Percentiles rank a stretch among this genome's conserved stretches.
phyloP scores from a whole-genome alignment of 169 alveolate genomes.

The Plasmodium blacklocki region DNA sequence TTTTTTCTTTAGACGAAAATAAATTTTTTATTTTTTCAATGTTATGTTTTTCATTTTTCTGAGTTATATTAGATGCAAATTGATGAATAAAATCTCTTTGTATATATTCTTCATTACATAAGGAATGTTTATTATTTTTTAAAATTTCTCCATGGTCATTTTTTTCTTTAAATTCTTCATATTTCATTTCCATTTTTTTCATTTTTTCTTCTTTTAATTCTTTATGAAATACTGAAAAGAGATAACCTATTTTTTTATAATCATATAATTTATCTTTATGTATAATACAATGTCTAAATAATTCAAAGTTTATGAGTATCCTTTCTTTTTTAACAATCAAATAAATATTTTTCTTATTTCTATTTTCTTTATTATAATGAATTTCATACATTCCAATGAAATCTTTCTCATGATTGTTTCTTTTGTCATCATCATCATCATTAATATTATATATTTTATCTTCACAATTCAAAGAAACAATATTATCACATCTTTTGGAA shows the following conservation, averaged over 20 bases:
- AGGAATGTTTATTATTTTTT: background rate
- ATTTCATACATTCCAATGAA: constrained; percentile 18
- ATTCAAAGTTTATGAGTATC: constrained; percentile 28
- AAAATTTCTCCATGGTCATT: background rate
- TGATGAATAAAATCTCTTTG: constrained; percentile 12
- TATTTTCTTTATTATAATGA: background rate
- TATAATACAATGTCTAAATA: constrained; percentile 10
- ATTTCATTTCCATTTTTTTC: background rate
- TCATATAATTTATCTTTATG: constrained; percentile 51
- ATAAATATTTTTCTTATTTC: constrained; percentile 1
- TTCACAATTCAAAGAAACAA: no score
- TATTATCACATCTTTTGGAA: background rate
- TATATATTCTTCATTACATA: background rate
- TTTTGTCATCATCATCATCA: background rate
- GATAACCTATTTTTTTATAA: constrained; percentile 15
- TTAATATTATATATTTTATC: no score
- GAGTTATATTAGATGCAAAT: constrained; percentile 2
- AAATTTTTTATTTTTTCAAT: constrained; percentile 38
- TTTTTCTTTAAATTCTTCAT: background rate
- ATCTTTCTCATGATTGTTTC: background rate
- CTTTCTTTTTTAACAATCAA: constrained; percentile 43
- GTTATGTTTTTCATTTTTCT: background rate
- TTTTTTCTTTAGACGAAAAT: constrained; percentile 8
- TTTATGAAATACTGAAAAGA: constrained; percentile 15
- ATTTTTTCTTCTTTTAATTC: constrained; percentile 17